Evolutionary conservation across 257 asterid species (phyloP).

Genomic region (Solanum rostratum): DNA sequence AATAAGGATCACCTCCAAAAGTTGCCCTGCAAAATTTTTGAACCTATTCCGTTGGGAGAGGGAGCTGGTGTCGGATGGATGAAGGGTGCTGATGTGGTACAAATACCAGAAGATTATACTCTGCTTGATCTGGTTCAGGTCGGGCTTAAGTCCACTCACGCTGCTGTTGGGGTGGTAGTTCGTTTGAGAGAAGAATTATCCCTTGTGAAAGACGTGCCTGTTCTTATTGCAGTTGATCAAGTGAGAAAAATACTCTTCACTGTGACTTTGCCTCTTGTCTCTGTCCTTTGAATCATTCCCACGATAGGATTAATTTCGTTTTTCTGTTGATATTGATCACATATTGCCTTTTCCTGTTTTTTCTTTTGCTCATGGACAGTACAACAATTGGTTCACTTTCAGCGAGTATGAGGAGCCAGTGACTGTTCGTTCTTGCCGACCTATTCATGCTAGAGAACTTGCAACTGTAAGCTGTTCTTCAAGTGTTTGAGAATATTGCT

Average conservation of each 20-base stretch:
- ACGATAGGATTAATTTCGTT: not conserved
- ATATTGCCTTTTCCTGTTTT: not conserved
- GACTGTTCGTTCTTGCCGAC: conserved; percentile 69
- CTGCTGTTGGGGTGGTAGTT: conserved; percentile 83
- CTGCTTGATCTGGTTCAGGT: conserved; percentile 64
- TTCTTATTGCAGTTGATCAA: conserved; percentile 89
- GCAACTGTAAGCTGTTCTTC: conserved; percentile 47
- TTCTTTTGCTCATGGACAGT: conserved; percentile 34
- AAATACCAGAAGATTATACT: conserved; percentile 56
- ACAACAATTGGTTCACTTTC: conserved; percentile 97
- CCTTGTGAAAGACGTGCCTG: conserved; percentile 71
- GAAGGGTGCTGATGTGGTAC: conserved; percentile 52
- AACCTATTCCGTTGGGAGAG: conserved; percentile 83
- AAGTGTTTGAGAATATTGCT: not conserved
- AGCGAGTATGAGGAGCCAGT: conserved; percentile 72
- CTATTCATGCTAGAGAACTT: conserved; percentile 84
- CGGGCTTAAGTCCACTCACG: conserved; percentile 59
- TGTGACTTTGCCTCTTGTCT: not conserved
- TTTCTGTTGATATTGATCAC: conserved; percentile 17
- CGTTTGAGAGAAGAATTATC: conserved; percentile 89
- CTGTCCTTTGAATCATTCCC: not conserved
- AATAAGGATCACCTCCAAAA: conserved; percentile 50
- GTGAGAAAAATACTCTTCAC: conserved; percentile 31
- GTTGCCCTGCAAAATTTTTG: conserved; percentile 49
- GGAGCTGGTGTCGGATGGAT: conserved; percentile 88